phyloP scores from a whole-genome alignment of 139 green algal species.

The Pseudopediastrum boryanum region DNA sequence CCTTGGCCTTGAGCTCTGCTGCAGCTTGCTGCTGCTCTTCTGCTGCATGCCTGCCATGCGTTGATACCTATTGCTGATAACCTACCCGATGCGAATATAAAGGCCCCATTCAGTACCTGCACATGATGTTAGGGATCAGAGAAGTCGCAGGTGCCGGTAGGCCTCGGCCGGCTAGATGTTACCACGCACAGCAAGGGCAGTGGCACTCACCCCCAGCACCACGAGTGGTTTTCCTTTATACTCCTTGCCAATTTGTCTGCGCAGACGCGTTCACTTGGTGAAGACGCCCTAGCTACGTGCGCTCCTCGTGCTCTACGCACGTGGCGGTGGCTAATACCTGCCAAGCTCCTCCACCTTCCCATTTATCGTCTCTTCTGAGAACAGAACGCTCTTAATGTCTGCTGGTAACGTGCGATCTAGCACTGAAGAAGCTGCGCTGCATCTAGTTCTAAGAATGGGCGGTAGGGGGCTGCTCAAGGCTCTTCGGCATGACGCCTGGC shows the following conservation, averaged over 20 bases:
- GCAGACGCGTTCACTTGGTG: background rate
- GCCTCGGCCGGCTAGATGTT: too few species aligned
- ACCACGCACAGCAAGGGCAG: too few species aligned
- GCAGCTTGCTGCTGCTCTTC: background rate
- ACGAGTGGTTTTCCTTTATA: conserved; percentile 51
- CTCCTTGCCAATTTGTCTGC: conserved; percentile 49
- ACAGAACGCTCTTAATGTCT: conserved; percentile 46
- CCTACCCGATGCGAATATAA: conserved; percentile 71
- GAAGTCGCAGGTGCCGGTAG: too few species aligned
- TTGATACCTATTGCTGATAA: too few species aligned
- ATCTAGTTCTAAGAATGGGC: too few species aligned
- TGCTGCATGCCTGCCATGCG: conserved; percentile 25
- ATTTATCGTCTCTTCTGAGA: conserved; percentile 37
- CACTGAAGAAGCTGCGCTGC: too few species aligned
- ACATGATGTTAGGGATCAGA: too few species aligned
- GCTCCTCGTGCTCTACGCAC: background rate
- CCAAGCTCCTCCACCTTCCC: conserved; percentile 44
- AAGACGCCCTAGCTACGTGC: background rate
- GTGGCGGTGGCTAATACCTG: conserved; percentile 29
- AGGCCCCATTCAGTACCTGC: conserved; percentile 67
- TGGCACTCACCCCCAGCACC: conserved; percentile 48
- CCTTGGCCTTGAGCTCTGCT: background rate
- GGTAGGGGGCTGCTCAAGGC: too few species aligned
- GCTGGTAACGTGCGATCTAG: background rate
- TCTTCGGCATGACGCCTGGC: too few species aligned